Conservation (phyloP, 1,139 yeast species). For the Geotrichum carabidarum region DNA sequence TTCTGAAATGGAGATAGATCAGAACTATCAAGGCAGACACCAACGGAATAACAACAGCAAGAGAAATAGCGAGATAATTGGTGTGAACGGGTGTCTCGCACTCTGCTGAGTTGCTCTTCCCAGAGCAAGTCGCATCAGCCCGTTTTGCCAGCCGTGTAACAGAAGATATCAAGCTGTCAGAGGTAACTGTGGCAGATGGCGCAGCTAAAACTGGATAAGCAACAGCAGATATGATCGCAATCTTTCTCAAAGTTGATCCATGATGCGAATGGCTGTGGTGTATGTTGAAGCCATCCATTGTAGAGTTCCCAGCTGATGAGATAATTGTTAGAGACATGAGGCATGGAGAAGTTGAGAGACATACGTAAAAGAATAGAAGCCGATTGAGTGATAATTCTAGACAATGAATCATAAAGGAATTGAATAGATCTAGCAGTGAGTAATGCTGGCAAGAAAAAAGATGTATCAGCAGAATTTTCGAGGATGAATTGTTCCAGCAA, state of each 20-base stretch:
- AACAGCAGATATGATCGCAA: not conserved
- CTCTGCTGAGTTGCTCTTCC: slow-evolving; percentile 21
- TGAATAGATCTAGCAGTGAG: too few species aligned
- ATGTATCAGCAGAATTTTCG: too few species aligned
- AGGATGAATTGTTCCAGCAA: too few species aligned
- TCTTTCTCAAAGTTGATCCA: not conserved
- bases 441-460: too few species aligned
- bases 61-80: slow-evolving; percentile 36
- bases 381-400: too few species aligned
- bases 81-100: slow-evolving; percentile 33
- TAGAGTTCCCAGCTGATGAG: too few species aligned
- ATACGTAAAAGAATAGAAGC: too few species aligned
- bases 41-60: slow-evolving; percentile 41
- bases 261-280: not conserved
- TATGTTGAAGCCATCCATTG: too few species aligned
- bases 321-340: too few species aligned
- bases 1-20: slow-evolving; percentile 35
- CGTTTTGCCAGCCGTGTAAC: slow-evolving; percentile 3
- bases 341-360: too few species aligned
- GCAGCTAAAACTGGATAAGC: not conserved
- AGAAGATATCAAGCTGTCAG: not conserved
- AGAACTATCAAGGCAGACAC: slow-evolving; percentile 33
- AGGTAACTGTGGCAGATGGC: not conserved
- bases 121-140: not conserved
- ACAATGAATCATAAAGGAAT: too few species aligned